Evolutionary conservation across 2,329 filamentous ascomycete genomes (phyloP).

Genomic region (Stemphylium vesicarium): DNA sequence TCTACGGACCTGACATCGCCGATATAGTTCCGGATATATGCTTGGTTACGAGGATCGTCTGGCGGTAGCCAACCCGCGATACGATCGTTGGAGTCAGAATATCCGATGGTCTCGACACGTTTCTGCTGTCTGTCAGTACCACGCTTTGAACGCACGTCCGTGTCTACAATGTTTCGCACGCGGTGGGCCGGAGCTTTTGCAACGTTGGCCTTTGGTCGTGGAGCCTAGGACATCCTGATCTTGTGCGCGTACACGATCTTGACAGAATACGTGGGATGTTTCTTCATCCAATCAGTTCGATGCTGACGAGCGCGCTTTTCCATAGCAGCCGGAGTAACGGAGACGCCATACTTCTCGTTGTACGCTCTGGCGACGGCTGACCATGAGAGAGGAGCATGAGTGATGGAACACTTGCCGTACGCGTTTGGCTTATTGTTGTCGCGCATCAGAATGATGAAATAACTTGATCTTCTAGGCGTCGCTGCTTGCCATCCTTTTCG

Average conservation of each 20-base stretch:
- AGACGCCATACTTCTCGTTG: constrained; percentile 11
- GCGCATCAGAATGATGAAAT: constrained; percentile 18
- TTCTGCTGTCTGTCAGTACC: background rate
- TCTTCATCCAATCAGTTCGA: constrained; percentile 6
- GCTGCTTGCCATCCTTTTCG: constrained; percentile 1
- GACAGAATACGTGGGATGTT: constrained; percentile 10
- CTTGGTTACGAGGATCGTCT: constrained; percentile 8
- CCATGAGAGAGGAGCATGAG: constrained; percentile 8
- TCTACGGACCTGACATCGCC: background rate
- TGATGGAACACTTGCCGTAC: constrained; percentile 14
- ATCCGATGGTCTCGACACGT: background rate
- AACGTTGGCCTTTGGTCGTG: background rate
- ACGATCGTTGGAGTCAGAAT: background rate
- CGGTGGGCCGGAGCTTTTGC: background rate
- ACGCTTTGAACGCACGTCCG: background rate
- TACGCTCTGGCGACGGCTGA: constrained; percentile 13
- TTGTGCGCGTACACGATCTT: constrained; percentile 16
- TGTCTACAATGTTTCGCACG: background rate
- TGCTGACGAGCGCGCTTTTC: constrained; percentile 19
- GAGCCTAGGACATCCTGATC: background rate
- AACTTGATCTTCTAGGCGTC: constrained; percentile 11
- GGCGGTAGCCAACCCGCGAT: constrained; percentile 13
- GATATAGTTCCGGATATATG: constrained; percentile 8
- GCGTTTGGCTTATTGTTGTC: constrained; percentile 20
- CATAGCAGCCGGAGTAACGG: constrained; percentile 11